These are phyloP conservation scores for Anthoceros angustus DNA, from an alignment of 225 moss, liverwort and hornwort species.

Conservation along the genomic window DNA sequence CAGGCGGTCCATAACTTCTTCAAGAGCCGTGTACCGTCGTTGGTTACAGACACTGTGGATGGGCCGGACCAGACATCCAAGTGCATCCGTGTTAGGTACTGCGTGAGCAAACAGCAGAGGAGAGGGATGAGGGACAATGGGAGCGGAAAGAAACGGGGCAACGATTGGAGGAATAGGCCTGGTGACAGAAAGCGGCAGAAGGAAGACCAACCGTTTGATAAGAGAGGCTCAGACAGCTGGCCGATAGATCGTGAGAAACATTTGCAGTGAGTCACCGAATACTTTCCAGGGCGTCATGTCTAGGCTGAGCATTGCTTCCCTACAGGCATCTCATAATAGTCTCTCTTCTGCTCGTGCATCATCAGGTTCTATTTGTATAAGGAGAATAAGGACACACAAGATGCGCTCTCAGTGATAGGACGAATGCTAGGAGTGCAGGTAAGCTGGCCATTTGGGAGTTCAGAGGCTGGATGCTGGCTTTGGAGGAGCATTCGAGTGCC, in stretches of 20 bases:
- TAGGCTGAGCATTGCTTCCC: no score
- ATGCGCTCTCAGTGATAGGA: constrained; percentile 74
- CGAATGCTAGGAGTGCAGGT: constrained; percentile 86
- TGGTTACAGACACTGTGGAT: constrained; percentile 84
- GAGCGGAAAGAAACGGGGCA: constrained; percentile 36
- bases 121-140: constrained; percentile 12
- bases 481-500: no score
- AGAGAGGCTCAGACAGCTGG: constrained; percentile 57
- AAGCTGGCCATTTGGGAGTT: not conserved
- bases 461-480: constrained; percentile 6
- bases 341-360: not conserved
- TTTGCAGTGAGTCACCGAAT: constrained; percentile 39
- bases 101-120: constrained; percentile 24
- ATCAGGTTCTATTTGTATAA: constrained; percentile 74
- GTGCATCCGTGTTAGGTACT: constrained; percentile 75
- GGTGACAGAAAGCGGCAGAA: constrained; percentile 46
- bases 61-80: constrained; percentile 49
- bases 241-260: constrained; percentile 57
- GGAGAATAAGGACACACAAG: constrained; percentile 97
- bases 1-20: constrained; percentile 85
- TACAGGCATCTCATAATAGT: not conserved
- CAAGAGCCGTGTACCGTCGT: constrained; percentile 51
- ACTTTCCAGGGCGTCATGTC: no score
- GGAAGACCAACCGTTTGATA: constrained; percentile 54
- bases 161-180: constrained; percentile 27